These are phyloP conservation scores for Ogataea methylovora DNA, from an alignment of 805 yeast species.

Conservation along the genomic window DNA sequence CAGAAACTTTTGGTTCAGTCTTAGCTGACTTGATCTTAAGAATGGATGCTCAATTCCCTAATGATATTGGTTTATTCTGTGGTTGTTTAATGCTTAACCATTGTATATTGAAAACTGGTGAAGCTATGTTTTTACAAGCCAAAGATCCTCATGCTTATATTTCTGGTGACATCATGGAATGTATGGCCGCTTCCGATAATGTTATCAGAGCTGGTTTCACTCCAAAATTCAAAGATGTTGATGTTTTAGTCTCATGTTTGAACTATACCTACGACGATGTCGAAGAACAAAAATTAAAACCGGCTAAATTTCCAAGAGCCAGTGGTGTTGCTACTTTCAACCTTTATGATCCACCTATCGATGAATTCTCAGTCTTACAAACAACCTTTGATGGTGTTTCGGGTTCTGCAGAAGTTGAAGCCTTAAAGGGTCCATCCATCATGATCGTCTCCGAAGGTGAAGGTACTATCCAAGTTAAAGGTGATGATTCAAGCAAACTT, in stretches of 20 bases:
- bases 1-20: slow-evolving; percentile 48
- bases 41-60: slow-evolving; percentile 82
- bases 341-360: slow-evolving; percentile 92
- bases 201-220: slow-evolving; percentile 99
- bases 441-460: slow-evolving; percentile 75
- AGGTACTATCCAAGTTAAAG: slow-evolving; percentile 48
- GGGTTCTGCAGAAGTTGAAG: slow-evolving; percentile 48
- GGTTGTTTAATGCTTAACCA: slow-evolving; percentile 92
- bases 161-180: slow-evolving; percentile 94
- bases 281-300: slow-evolving; percentile 82
- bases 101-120: slow-evolving; percentile 75
- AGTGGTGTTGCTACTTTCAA: slow-evolving; percentile 59
- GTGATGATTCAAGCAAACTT: slow-evolving; percentile 31
- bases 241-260: slow-evolving; percentile 81
- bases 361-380: slow-evolving; percentile 90
- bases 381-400: slow-evolving; percentile 51
- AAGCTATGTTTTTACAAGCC: slow-evolving; percentile 94
- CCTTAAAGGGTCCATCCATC: slow-evolving; percentile 81
- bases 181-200: slow-evolving; percentile 99
- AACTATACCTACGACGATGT: slow-evolving; percentile 87
- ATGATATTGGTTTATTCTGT: slow-evolving; percentile 92
- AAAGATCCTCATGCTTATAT: slow-evolving; percentile 98
- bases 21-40: slow-evolving; percentile 71
- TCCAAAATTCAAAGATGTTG: slow-evolving; percentile 97
- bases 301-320: slow-evolving; percentile 51